Conservation (phyloP, 805 yeast genomes). For the Monosporozyma aerobia region DNA sequence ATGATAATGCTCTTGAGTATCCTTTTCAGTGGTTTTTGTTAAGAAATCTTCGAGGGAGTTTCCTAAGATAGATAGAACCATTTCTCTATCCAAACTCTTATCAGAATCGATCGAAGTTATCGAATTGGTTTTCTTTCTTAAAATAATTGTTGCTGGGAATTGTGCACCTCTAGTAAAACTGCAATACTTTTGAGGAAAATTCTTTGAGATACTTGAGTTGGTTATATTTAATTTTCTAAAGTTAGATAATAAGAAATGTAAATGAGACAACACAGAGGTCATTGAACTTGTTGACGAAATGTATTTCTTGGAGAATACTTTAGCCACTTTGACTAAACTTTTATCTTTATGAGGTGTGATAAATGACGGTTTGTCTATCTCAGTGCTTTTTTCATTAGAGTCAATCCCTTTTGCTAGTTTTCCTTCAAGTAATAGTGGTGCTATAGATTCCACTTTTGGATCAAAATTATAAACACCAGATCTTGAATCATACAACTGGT, state of each 20-base stretch:
- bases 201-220: constrained; percentile 33
- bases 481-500: constrained; percentile 68
- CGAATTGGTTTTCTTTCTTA: constrained; percentile 38
- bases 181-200: constrained; percentile 32
- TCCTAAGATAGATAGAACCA: constrained; percentile 65
- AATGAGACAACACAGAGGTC: constrained; percentile 65
- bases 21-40: constrained; percentile 7
- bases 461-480: constrained; percentile 64
- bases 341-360: constrained; percentile 62
- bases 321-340: constrained; percentile 41
- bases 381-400: background rate
- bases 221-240: constrained; percentile 42
- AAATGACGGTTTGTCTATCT: constrained; percentile 30
- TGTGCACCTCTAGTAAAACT: constrained; percentile 38
- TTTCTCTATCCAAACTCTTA: constrained; percentile 55
- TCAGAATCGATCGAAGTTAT: constrained; percentile 65
- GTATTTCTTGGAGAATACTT: constrained; percentile 29
- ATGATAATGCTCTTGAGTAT: constrained; percentile 43
- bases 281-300: constrained; percentile 82
- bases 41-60: constrained; percentile 69
- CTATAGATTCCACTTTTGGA: constrained; percentile 48
- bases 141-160: constrained; percentile 48
- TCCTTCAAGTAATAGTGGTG: constrained; percentile 24
- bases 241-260: constrained; percentile 64
- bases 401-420: constrained; percentile 1